Base-by-base conservation (phyloP, 768 basidiomycete genomes). In the Neoboletus magnificus region DNA sequence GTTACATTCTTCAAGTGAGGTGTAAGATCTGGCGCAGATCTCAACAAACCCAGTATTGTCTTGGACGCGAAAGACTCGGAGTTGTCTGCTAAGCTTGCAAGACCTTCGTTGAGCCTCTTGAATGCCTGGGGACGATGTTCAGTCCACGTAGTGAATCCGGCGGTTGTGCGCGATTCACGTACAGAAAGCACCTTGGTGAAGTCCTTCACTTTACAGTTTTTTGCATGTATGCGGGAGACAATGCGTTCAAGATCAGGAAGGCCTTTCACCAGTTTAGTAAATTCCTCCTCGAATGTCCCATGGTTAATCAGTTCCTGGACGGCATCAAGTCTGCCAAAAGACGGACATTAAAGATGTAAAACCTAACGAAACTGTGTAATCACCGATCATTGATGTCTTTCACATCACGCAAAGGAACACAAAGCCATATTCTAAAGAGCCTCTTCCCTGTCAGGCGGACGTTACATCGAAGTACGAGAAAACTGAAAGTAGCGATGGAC, bases 391-490 rank as follows among this genome's bases (percentile, higher is more conserved):
- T 95, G 73, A 99, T 98, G 46, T 90, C 90, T 12, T 79, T 68
- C 35, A 86, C 84, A 37, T 90, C 84, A 30, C 87, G 83, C 58
- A 99, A 73, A 20, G 97, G 97, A 80, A 88, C 88, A 59, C 93
- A 97, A 9, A 99, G 77, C 97, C 97, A 99, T 50, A 96, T 89
- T 40, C 95, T 84, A 81, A 99, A 98, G 29, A 98, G 78, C 25
- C 97, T 84, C 70, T 98, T 98, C 39, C 94, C 92, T 92, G 51
- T 25, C 43, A n/a, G 12, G 48, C 13, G 47, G 46, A 30, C n/a
- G 60, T 60, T 37, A 61, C 16, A 25, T 27, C 45, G 50, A 55
- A 49, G 49, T 43, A 54, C 12, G 41, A 23, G 20, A 9, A 52
- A 53, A 55, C 32, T 30, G 6, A 54, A 53, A 52, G 60, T 9